These are phyloP conservation scores for Kodamaea fukazawae DNA, from an alignment of 805 yeast genomes.

Conservation along the genomic window DNA sequence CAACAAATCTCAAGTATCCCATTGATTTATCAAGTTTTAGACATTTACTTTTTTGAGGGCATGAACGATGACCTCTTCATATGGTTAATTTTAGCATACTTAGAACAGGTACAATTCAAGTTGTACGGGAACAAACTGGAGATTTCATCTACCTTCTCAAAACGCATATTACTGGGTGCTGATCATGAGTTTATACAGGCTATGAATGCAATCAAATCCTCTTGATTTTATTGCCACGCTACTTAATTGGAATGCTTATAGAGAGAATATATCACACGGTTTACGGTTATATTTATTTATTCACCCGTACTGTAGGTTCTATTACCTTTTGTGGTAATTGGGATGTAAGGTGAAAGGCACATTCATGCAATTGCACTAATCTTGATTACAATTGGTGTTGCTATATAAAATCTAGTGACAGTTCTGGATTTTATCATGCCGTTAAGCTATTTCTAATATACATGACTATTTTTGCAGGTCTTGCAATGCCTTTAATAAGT, in stretches of 20 bases:
- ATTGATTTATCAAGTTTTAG: slow-evolving; percentile 49
- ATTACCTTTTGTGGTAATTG: no score
- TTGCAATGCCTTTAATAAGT: slow-evolving; percentile 38
- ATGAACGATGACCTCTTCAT: slow-evolving; percentile 39
- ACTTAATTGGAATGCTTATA: neutral
- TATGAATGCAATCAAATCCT: neutral
- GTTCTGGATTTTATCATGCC: no score
- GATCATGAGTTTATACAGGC: slow-evolving; percentile 7
- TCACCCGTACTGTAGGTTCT: no score
- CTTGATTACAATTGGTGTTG: no score
- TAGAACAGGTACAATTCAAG: slow-evolving; percentile 45
- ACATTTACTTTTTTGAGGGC: slow-evolving; percentile 60
- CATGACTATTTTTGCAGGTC: slow-evolving; percentile 19
- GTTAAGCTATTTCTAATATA: neutral
- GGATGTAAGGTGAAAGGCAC: no score
- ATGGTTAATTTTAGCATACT: slow-evolving; percentile 51
- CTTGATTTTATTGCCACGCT: neutral
- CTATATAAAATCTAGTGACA: no score
- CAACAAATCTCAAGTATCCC: slow-evolving; percentile 43
- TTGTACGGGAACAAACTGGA: slow-evolving; percentile 52
- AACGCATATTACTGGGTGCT: slow-evolving; percentile 1
- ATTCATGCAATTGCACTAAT: no score
- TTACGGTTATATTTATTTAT: no score
- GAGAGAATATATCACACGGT: neutral
- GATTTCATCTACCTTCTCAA: slow-evolving; percentile 33